A percentile compares a stretch with the other conserved stretches of the same genome.
Conservation (phyloP, 2,329 filamentous ascomycete genomes). For the Rutstroemia sp. region DNA sequence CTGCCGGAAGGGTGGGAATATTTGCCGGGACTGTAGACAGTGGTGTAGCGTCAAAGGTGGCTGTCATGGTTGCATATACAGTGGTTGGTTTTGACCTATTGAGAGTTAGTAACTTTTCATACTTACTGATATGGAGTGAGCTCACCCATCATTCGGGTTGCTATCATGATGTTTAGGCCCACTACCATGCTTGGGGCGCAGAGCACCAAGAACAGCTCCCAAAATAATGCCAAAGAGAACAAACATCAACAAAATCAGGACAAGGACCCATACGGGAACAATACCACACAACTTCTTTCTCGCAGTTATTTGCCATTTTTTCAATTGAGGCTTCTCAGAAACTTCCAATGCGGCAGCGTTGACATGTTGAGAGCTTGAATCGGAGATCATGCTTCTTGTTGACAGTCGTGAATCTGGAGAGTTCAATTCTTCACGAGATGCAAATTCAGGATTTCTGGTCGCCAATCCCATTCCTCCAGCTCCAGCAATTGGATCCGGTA, state of each 20-base stretch:
- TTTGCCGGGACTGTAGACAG: slow-evolving; percentile 43
- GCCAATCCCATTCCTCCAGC: slow-evolving; percentile 55
- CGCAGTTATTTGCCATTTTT: slow-evolving; percentile 46
- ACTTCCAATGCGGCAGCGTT: slow-evolving; percentile 41
- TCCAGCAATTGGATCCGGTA: slow-evolving; percentile 30
- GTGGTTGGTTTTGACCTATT: background rate
- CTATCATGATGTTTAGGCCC: slow-evolving; percentile 2
- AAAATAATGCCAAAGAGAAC: slow-evolving; percentile 53
- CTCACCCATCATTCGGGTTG: slow-evolving; percentile 17
- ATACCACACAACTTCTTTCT: slow-evolving; percentile 50
- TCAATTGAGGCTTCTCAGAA: slow-evolving; percentile 41
- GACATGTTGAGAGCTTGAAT: slow-evolving; percentile 45
- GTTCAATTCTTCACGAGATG: slow-evolving; percentile 47
- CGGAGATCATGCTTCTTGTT: slow-evolving; percentile 43
- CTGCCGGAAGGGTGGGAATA: slow-evolving; percentile 46
- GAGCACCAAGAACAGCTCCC: slow-evolving; percentile 32
- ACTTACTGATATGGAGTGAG: background rate
- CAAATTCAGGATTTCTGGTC: slow-evolving; percentile 55
- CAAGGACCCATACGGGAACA: slow-evolving; percentile 55
- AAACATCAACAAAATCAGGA: slow-evolving; percentile 43
- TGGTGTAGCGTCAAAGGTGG: slow-evolving; percentile 43
- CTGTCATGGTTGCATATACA: slow-evolving; percentile 26
- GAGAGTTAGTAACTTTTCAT: background rate
- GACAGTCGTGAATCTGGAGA: slow-evolving; percentile 45
- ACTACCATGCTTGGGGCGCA: slow-evolving; percentile 17